Percentiles rank a stretch among this genome's conserved stretches.
Evolutionary conservation across 768 basidiomycete species (phyloP).

Genomic region (Agaricus subrufescens): DNA sequence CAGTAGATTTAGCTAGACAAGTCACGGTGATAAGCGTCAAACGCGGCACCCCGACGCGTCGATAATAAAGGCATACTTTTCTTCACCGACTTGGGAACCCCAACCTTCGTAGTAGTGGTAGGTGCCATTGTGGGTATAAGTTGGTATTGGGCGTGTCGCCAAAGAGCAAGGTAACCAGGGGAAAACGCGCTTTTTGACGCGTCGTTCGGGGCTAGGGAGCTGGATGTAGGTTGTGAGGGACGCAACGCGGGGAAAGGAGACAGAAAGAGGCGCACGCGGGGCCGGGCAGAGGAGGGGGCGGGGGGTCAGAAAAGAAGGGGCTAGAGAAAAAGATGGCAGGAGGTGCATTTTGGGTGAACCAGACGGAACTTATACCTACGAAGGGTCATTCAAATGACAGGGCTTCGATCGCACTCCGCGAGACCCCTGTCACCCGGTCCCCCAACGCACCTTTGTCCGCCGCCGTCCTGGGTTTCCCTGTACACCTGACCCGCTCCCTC

Average conservation of each 20-base stretch:
- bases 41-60: constrained; percentile 8
- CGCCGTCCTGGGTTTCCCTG: neutral
- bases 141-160: constrained; percentile 1
- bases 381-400: constrained; percentile 40
- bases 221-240: constrained; percentile 11
- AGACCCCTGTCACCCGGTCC: constrained; percentile 34
- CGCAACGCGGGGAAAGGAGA: constrained; percentile 9
- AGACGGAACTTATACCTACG: constrained; percentile 57
- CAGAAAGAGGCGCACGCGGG: constrained; percentile 4
- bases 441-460: constrained; percentile 13
- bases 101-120: constrained; percentile 33
- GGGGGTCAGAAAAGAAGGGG: constrained; percentile 19
- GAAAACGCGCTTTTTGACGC: constrained; percentile 22
- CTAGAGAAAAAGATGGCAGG: constrained; percentile 40
- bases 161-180: constrained; percentile 5
- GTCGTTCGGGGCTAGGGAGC: constrained; percentile 10
- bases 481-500: neutral
- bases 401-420: constrained; percentile 38
- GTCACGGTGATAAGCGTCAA: constrained; percentile 15
- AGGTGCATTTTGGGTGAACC: constrained; percentile 43
- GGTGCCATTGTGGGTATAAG: constrained; percentile 34
- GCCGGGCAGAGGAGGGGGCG: constrained; percentile 9
- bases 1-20: constrained; percentile 45
- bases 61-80: constrained; percentile 42
- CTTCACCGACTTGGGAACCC: constrained; percentile 45